Percentiles rank a stretch among this genome's conserved stretches.
Evolutionary conservation across 352 stramenopile genomes (phyloP).

Genomic region (Lagenidium sp.): DNA sequence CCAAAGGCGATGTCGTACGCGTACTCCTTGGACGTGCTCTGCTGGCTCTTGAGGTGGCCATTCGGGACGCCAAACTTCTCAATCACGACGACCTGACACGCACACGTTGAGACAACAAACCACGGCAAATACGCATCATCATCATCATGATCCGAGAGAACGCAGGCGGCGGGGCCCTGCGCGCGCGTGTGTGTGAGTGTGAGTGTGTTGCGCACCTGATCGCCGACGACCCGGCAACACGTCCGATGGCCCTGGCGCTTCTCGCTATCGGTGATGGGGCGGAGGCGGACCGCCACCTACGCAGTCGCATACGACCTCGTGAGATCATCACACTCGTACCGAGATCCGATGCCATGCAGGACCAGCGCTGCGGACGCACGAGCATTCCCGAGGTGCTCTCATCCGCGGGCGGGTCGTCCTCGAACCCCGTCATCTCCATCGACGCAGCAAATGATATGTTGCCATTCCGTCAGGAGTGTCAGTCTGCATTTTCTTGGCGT

Average conservation of each 20-base stretch:
- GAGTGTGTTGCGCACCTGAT: conserved; percentile 29
- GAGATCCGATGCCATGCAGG: neutral
- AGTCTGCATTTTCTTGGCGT: too few relatives aligned
- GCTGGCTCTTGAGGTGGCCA: conserved; percentile 41
- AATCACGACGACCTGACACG: conserved; percentile 41
- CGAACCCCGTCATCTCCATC: conserved; percentile 11
- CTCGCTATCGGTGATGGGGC: conserved; percentile 32
- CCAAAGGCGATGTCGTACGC: conserved; percentile 50
- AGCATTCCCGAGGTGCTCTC: conserved; percentile 35
- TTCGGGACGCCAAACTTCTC: conserved; percentile 40
- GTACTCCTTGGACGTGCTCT: conserved; percentile 45
- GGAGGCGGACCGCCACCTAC: conserved; percentile 44
- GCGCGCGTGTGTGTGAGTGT: too few relatives aligned
- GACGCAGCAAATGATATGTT: neutral
- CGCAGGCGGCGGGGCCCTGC: too few relatives aligned
- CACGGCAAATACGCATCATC: too few relatives aligned
- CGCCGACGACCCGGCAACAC: conserved; percentile 41
- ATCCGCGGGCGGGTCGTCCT: conserved; percentile 18
- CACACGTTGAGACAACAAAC: too few relatives aligned
- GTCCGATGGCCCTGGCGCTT: conserved; percentile 32
- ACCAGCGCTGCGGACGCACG: conserved; percentile 6
- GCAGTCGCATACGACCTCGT: too few relatives aligned
- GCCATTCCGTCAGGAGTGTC: too few relatives aligned
- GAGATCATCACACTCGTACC: too few relatives aligned
- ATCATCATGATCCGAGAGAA: neutral